Evolutionary conservation across 306 rosid genomes (phyloP).

Genomic region (Castanea crenata): DNA sequence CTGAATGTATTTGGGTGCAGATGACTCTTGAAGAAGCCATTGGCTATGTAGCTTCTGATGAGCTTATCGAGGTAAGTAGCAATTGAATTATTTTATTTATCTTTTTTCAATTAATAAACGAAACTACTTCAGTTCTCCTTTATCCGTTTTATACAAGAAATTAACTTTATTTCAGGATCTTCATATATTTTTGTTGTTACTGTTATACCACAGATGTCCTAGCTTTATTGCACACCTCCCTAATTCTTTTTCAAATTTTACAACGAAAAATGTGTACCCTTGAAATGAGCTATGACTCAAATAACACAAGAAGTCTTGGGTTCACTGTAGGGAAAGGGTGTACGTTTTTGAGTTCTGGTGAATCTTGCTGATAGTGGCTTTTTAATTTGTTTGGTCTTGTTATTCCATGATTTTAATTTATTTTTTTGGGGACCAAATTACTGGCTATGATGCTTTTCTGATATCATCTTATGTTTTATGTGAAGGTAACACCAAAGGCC

Average conservation of each 20-base stretch:
- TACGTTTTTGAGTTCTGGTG: neutral
- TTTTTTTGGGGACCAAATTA: neutral
- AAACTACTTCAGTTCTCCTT: neutral
- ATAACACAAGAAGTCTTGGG: no score
- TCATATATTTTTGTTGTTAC: neutral
- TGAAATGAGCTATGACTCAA: no score
- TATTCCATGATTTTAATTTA: neutral
- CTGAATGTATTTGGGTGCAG: slow-evolving; percentile 52
- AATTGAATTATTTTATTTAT: neutral
- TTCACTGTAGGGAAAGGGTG: neutral
- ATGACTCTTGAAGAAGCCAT: slow-evolving; percentile 97
- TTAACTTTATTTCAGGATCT: neutral
- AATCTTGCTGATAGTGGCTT: neutral
- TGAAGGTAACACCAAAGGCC: slow-evolving; percentile 90
- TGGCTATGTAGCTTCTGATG: slow-evolving; percentile 95
- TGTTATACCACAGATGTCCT: neutral
- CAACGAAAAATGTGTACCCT: neutral
- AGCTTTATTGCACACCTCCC: neutral
- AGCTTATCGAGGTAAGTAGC: slow-evolving; percentile 82
- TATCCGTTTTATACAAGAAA: neutral
- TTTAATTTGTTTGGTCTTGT: neutral
- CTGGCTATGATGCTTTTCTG: neutral
- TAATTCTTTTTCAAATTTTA: neutral
- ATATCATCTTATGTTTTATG: neutral
- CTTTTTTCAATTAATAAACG: neutral